phyloP scores from a whole-genome alignment of 2,329 filamentous ascomycete species.

The Phaeomoniella chlamydospora region DNA sequence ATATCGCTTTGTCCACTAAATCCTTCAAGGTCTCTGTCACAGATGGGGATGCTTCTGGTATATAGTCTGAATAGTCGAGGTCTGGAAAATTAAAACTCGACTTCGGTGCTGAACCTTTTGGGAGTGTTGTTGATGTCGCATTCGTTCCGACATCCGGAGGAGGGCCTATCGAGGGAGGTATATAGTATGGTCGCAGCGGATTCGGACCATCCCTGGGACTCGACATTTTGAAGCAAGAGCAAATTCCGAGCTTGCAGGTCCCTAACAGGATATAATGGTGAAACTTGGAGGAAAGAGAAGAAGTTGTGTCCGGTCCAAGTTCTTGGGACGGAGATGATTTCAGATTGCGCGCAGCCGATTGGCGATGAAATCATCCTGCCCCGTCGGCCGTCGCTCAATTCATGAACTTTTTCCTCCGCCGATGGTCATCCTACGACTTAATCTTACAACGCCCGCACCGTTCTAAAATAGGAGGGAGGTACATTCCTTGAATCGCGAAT shows the following conservation, averaged over 20 bases:
- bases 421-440: neutral
- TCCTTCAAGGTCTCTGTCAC: constrained; percentile 60
- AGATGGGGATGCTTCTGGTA: constrained; percentile 62
- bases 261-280: no score
- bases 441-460: neutral
- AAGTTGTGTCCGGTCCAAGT: neutral
- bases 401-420: neutral
- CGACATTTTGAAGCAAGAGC: constrained; percentile 22
- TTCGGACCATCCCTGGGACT: constrained; percentile 37
- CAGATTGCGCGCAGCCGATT: constrained; percentile 1
- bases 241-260: no score
- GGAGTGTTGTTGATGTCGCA: constrained; percentile 16
- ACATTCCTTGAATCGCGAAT: neutral
- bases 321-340: constrained; percentile 1
- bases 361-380: neutral
- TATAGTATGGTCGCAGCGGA: constrained; percentile 46
- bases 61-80: constrained; percentile 80
- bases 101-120: constrained; percentile 13
- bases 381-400: no score
- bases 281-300: no score
- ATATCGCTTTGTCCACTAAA: constrained; percentile 69
- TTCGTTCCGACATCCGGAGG: constrained; percentile 27
- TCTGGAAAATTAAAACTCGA: constrained; percentile 49
- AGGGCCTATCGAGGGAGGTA: constrained; percentile 51
- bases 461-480: neutral